Percentiles rank a stretch among this genome's conserved stretches.
Evolutionary conservation across 2,329 filamentous ascomycete genomes (phyloP).

Genomic region (Ophiobolus disseminans): DNA sequence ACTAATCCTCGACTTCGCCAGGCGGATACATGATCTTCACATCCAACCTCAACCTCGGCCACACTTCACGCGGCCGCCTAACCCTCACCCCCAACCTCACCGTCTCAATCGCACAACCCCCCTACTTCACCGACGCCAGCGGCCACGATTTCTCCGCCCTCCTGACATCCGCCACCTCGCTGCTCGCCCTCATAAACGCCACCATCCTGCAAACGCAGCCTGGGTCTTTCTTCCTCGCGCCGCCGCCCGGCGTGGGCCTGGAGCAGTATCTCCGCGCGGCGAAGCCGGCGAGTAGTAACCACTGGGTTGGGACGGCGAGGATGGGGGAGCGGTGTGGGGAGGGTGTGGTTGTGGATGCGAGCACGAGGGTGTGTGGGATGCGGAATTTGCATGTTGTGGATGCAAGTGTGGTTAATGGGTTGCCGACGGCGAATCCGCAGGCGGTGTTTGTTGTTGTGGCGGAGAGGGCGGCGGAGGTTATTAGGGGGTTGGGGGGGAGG

Average conservation of each 20-base stretch:
- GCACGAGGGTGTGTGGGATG: slow-evolving; percentile 52
- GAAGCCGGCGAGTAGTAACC: slow-evolving; percentile 30
- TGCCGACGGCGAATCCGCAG: slow-evolving; percentile 20
- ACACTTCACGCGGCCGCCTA: slow-evolving; percentile 64
- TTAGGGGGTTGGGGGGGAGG: slow-evolving; percentile 4
- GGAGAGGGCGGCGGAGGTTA: slow-evolving; percentile 19
- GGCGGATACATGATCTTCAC: slow-evolving; percentile 34
- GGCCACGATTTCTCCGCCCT: slow-evolving; percentile 64
- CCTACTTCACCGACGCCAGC: slow-evolving; percentile 60
- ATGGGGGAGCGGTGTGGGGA: slow-evolving; percentile 42
- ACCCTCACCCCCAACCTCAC: slow-evolving; percentile 61
- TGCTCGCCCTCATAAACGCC: slow-evolving; percentile 44
- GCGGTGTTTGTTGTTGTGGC: slow-evolving; percentile 15
- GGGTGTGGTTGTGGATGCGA: slow-evolving; percentile 53
- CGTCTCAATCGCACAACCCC: slow-evolving; percentile 62
- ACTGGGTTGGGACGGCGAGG: slow-evolving; percentile 60
- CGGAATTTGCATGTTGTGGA: slow-evolving; percentile 50
- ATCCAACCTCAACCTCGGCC: slow-evolving; percentile 65
- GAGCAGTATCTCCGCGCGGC: slow-evolving; percentile 35
- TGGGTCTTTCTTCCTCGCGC: slow-evolving; percentile 62
- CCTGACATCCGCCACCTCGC: slow-evolving; percentile 63
- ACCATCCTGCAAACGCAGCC: slow-evolving; percentile 58
- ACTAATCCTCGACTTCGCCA: too few species aligned
- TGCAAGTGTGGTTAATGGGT: slow-evolving; percentile 27
- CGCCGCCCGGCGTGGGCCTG: slow-evolving; percentile 55